phyloP scores from a whole-genome alignment of 1,284 basidiomycete species.

The Gymnopus androsaceus region DNA sequence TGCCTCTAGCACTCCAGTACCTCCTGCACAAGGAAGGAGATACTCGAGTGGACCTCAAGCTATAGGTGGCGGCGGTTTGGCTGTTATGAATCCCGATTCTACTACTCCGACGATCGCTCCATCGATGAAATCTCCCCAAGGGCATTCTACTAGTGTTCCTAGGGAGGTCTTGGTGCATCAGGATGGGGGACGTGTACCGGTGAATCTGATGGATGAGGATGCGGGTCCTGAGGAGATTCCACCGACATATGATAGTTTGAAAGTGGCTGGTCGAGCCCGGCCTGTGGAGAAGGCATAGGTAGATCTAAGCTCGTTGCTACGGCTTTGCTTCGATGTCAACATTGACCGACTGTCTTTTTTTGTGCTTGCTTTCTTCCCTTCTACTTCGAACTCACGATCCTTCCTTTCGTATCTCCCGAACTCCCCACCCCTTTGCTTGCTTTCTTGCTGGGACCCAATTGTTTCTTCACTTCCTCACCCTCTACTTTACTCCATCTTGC shows the following conservation, averaged over 20 bases:
- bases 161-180: slow-evolving; percentile 12
- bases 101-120: background rate
- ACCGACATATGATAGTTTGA: slow-evolving; percentile 21
- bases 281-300: background rate
- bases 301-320: no score
- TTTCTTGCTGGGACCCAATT: no score
- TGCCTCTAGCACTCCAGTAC: background rate
- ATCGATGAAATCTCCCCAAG: background rate
- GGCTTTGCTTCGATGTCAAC: no score
- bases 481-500: no score
- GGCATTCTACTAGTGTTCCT: background rate
- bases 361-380: no score
- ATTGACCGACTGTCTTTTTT: no score
- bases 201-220: background rate
- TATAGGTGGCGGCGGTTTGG: background rate
- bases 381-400: no score
- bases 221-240: slow-evolving; percentile 19
- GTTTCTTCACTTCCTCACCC: no score
- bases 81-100: slow-evolving; percentile 1
- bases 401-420: no score
- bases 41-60: background rate
- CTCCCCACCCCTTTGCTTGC: no score
- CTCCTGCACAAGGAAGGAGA: background rate
- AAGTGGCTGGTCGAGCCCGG: background rate
- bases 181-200: slow-evolving; percentile 10